Evolutionary conservation across 306 rosid genomes (phyloP), one percentile per base, ranked within the genome.

Genomic region (Pterocarpus macrocarpus): DNA sequence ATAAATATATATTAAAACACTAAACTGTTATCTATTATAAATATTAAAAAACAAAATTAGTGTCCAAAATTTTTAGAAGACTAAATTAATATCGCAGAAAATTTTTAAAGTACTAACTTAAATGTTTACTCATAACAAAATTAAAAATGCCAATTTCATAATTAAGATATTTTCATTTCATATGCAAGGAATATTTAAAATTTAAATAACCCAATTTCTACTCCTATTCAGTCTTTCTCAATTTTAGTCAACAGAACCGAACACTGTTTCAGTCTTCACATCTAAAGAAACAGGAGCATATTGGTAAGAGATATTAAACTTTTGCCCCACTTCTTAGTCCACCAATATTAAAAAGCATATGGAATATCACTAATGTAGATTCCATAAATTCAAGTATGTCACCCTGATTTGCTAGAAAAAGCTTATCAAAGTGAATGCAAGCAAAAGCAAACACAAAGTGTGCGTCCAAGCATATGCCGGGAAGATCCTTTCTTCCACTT

Each of bases 401-500:
- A n/a, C 70, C 10, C 8, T 1, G 5, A 58, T 28, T 38, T 39
- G 45, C 35, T 32, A 11, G 53, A 16, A 16, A 50, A 64, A 5
- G 62, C 5, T 11, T 16, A 64, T 63, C 30, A 64, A 64, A 76
- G 73, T 34, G 74, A 7, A 36, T 53, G 65, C 3, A 3, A 33
- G 62, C 3, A 62, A 62, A 75, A 78, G 69, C 59, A 68, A 53
- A 39, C 75, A 56, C 58, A 17, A 45, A 66, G 15, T 34, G 30
- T 57, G 69, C 38, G 62, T 14, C 45, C 0, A 12, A 7, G 83
- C 43, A 80, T 80, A 80, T 80, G 58, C 78, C 1, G 14, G 69
- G 77, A 80, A 71, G 73, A 71, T 71, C 43, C 83, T 53, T 74
- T 74, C 34, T 59, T 58, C 85, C 69, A 73, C 85, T 81, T 74